Evolutionary conservation across 306 rosid genomes (phyloP).

Genomic region (Dryas drummondii): DNA sequence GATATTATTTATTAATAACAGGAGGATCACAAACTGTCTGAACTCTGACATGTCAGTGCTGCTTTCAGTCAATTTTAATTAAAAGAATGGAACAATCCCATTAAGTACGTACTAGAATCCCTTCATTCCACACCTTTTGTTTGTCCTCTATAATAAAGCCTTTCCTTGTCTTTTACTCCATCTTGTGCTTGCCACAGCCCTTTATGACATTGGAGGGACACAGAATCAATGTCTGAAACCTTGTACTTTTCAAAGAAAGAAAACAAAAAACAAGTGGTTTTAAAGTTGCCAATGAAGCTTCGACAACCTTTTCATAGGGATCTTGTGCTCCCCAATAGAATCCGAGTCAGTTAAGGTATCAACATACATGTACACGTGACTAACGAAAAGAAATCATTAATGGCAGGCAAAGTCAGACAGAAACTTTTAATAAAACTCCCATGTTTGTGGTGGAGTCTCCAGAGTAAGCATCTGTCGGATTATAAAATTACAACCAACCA

Average conservation of each 20-base stretch:
- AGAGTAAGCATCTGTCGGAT: slow-evolving; percentile 25
- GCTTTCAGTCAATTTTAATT: slow-evolving; percentile 7
- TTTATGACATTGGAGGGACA: slow-evolving; percentile 22
- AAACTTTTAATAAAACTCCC: slow-evolving; percentile 16
- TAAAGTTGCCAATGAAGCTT: slow-evolving; percentile 25
- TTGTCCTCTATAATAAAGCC: slow-evolving; percentile 17
- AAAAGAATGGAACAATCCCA: background rate
- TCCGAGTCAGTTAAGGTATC: background rate
- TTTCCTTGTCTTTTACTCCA: slow-evolving; percentile 38
- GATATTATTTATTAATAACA: background rate
- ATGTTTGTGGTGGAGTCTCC: slow-evolving; percentile 20
- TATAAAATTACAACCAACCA: slow-evolving; percentile 27
- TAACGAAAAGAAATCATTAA: slow-evolving; percentile 5
- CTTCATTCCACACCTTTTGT: background rate
- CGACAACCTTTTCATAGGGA: slow-evolving; percentile 19
- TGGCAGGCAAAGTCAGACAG: slow-evolving; percentile 14
- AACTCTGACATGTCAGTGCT: slow-evolving; percentile 16
- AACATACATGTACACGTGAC: slow-evolving; percentile 28
- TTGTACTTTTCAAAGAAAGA: slow-evolving; percentile 22
- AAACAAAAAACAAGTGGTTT: slow-evolving; percentile 13
- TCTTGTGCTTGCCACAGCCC: background rate
- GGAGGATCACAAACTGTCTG: background rate
- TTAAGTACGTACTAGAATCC: background rate
- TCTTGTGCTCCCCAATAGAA: slow-evolving; percentile 18
- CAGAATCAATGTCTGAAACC: slow-evolving; percentile 26